These are phyloP conservation scores for Rhodotorula babjevae DNA, from an alignment of 768 basidiomycete genomes.

Conservation along the genomic window DNA sequence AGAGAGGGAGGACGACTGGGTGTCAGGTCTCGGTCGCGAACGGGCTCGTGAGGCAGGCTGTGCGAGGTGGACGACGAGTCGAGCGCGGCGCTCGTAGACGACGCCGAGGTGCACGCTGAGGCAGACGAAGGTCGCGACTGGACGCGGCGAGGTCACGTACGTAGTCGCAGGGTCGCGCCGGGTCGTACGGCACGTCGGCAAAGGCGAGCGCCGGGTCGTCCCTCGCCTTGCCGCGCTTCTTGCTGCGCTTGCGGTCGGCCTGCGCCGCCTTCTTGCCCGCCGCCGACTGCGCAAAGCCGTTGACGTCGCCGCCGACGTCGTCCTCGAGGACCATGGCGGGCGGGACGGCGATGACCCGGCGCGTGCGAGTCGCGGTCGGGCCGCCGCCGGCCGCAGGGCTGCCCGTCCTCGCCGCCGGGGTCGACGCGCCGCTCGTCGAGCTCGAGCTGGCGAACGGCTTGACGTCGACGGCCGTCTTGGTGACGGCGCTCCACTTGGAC, in stretches of 20 bases:
- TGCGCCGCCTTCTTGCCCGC: constrained; percentile 26
- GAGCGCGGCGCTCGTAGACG: neutral
- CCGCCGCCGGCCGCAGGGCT: neutral
- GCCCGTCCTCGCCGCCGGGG: neutral
- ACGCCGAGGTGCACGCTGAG: too few relatives aligned
- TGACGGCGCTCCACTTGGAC: constrained; percentile 22
- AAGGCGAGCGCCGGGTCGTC: constrained; percentile 34
- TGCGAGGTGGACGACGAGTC: neutral
- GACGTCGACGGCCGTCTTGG: neutral
- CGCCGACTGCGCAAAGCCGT: constrained; percentile 24
- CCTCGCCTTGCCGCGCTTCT: constrained; percentile 16
- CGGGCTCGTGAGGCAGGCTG: neutral
- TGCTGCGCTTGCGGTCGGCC: constrained; percentile 16
- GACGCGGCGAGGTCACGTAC: constrained; percentile 6
- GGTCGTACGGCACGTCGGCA: constrained; percentile 32
- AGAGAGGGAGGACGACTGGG: too few relatives aligned
- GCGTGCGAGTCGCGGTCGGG: neutral
- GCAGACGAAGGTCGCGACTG: too few relatives aligned
- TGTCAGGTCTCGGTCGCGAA: neutral
- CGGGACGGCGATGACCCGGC: constrained; percentile 18
- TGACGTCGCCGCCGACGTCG: constrained; percentile 23
- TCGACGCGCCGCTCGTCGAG: neutral
- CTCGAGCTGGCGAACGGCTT: constrained; percentile 8
- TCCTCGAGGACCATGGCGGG: constrained; percentile 33
- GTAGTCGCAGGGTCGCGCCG: constrained; percentile 36